Conservation (phyloP, 1,284 basidiomycete genomes). For the Puccinia novopanici region DNA sequence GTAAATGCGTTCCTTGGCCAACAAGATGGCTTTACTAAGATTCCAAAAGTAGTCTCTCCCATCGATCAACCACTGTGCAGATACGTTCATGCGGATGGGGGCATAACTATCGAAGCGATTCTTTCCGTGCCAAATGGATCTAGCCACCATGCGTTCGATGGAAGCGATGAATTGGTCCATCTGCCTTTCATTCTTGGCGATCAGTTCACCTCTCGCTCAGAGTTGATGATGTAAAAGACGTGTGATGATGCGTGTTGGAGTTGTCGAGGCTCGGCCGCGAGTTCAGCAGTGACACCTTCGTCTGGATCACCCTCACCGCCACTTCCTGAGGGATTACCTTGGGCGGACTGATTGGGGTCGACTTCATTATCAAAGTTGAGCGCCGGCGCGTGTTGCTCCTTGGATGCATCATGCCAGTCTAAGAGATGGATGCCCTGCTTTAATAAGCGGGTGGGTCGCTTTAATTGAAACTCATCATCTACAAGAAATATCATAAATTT, state of each 20-base stretch:
- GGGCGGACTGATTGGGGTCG: slow-evolving; percentile 32
- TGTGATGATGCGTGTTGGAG: slow-evolving; percentile 66
- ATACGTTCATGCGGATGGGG: slow-evolving; percentile 86
- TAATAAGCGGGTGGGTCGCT: slow-evolving; percentile 62
- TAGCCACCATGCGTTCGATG: slow-evolving; percentile 76
- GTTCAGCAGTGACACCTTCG: slow-evolving; percentile 53
- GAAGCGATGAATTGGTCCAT: slow-evolving; percentile 97
- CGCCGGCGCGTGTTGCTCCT: slow-evolving; percentile 43
- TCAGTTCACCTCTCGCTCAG: slow-evolving; percentile 82
- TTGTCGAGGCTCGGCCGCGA: slow-evolving; percentile 53
- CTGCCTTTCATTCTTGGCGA: slow-evolving; percentile 89
- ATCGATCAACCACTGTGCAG: slow-evolving; percentile 98
- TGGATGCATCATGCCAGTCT: slow-evolving; percentile 52
- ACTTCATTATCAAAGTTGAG: slow-evolving; percentile 16
- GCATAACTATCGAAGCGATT: slow-evolving; percentile 94
- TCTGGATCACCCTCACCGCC: slow-evolving; percentile 61
- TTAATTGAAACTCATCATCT: slow-evolving; percentile 84
- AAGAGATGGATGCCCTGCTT: slow-evolving; percentile 58
- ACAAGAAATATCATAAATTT: slow-evolving; percentile 90
- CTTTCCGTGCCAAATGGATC: slow-evolving; percentile 75
- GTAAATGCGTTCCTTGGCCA: slow-evolving; percentile 74
- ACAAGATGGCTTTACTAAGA: slow-evolving; percentile 84
- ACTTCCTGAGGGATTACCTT: slow-evolving; percentile 10
- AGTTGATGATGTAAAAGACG: slow-evolving; percentile 90
- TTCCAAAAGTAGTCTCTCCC: slow-evolving; percentile 98